Conservation (phyloP, 306 rosid species). For the Lupinus albus region DNA sequence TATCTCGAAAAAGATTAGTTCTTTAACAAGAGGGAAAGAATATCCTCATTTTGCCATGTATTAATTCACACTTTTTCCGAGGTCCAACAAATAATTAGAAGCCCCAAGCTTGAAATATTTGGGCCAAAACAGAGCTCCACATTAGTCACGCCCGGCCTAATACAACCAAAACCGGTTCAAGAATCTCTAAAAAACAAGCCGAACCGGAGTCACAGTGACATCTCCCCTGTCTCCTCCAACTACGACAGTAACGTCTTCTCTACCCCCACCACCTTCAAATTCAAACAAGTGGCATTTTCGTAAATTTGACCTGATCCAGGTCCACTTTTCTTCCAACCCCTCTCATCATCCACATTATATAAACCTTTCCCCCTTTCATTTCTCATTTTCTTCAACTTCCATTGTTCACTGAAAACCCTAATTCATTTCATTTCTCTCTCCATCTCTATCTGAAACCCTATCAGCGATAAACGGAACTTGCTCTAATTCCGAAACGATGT, state of each 20-base stretch:
- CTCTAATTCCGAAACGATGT: conserved; percentile 54
- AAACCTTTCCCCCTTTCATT: conserved; percentile 31
- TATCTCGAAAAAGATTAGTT: no score
- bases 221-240: not conserved
- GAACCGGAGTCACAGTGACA: not conserved
- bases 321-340: conserved; percentile 6
- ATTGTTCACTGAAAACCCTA: conserved; percentile 22
- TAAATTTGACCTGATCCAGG: conserved; percentile 55
- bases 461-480: not conserved
- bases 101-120: no score
- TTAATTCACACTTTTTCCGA: no score
- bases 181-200: no score
- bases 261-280: conserved; percentile 45
- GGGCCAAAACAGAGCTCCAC: no score
- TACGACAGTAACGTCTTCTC: not conserved
- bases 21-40: no score
- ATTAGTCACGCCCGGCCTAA: no score
- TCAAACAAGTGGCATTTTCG: conserved; percentile 63
- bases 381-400: conserved; percentile 15
- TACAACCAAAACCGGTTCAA: no score
- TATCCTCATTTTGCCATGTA: no score
- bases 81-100: no score
- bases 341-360: conserved; percentile 38
- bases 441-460: conserved; percentile 32
- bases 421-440: conserved; percentile 35